These are phyloP conservation scores for Aspergillus sclerotialis DNA, from an alignment of 2,329 filamentous ascomycete genomes.

Conservation along the genomic window DNA sequence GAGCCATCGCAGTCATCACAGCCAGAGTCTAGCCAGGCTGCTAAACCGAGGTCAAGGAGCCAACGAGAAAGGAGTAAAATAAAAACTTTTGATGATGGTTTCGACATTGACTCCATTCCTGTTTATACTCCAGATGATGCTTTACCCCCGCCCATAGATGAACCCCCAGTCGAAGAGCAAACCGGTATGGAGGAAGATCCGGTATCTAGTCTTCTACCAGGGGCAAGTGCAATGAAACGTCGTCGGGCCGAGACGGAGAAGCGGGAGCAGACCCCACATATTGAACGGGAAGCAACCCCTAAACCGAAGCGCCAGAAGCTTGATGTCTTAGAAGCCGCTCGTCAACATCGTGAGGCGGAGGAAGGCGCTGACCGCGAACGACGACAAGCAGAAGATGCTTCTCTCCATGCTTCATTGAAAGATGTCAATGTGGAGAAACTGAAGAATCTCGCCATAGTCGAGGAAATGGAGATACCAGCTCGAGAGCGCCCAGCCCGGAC, in stretches of 20 bases:
- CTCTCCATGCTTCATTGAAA: slow-evolving; percentile 49
- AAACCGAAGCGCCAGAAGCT: slow-evolving; percentile 52
- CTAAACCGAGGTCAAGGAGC: slow-evolving; percentile 13
- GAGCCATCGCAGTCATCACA: not conserved
- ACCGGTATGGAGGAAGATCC: slow-evolving; percentile 40
- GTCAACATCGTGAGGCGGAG: slow-evolving; percentile 45
- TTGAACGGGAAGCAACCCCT: slow-evolving; percentile 22
- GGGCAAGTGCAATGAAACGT: slow-evolving; percentile 70
- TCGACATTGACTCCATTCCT: slow-evolving; percentile 39
- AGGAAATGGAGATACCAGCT: slow-evolving; percentile 61
- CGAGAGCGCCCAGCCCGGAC: slow-evolving; percentile 22
- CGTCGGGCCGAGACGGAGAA: slow-evolving; percentile 58
- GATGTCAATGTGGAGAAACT: slow-evolving; percentile 66
- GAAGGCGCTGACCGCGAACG: slow-evolving; percentile 49
- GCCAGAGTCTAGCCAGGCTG: slow-evolving; percentile 10
- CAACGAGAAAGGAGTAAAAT: slow-evolving; percentile 45
- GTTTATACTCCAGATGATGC: slow-evolving; percentile 24
- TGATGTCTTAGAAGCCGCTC: slow-evolving; percentile 61
- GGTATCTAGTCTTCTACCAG: slow-evolving; percentile 68
- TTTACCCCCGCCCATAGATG: slow-evolving; percentile 1
- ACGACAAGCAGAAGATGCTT: slow-evolving; percentile 61
- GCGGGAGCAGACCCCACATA: slow-evolving; percentile 31
- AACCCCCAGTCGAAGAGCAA: slow-evolving; percentile 19
- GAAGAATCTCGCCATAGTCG: slow-evolving; percentile 66
- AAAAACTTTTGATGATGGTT: slow-evolving; percentile 63